Evolutionary conservation across 352 stramenopile genomes (phyloP).

Genomic region (Globisporangium alternatum): DNA sequence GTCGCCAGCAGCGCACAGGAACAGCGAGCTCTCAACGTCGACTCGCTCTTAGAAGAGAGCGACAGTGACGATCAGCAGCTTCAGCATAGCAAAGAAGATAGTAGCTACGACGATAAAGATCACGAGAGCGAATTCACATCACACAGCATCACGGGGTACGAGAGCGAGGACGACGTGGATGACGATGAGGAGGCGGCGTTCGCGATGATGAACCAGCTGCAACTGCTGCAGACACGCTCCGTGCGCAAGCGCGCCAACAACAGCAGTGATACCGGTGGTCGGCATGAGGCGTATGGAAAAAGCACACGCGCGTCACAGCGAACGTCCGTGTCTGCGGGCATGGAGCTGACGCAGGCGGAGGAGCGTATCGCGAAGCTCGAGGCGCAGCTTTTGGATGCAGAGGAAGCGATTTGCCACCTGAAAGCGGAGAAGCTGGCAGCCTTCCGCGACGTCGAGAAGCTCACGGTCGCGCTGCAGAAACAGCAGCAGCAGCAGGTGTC

Average conservation of each 20-base stretch:
- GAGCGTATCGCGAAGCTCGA: constrained; percentile 50
- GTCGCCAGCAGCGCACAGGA: neutral
- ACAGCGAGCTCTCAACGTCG: neutral
- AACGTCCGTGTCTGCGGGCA: neutral
- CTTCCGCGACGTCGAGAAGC: constrained; percentile 50
- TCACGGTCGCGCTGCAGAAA: constrained; percentile 21
- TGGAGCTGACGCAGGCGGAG: constrained; percentile 57
- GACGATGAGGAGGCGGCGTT: constrained; percentile 13
- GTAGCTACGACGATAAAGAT: neutral
- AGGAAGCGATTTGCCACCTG: constrained; percentile 76
- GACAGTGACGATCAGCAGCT: constrained; percentile 1
- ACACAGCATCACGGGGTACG: neutral
- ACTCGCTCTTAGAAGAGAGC: constrained; percentile 1
- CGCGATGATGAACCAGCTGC: constrained; percentile 18
- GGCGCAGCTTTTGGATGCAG: constrained; percentile 52
- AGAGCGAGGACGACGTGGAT: constrained; percentile 15
- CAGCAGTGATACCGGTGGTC: neutral
- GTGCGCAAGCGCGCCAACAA: neutral
- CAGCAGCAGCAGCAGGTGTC: constrained; percentile 3
- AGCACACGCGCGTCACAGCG: neutral
- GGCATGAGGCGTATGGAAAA: neutral
- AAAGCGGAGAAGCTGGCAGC: constrained; percentile 66
- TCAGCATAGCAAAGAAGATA: neutral
- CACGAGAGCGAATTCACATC: neutral
- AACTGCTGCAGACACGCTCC: constrained; percentile 14